Conservation (phyloP, 129 eudicot species). For the Helichrysum umbraculigerum region DNA sequence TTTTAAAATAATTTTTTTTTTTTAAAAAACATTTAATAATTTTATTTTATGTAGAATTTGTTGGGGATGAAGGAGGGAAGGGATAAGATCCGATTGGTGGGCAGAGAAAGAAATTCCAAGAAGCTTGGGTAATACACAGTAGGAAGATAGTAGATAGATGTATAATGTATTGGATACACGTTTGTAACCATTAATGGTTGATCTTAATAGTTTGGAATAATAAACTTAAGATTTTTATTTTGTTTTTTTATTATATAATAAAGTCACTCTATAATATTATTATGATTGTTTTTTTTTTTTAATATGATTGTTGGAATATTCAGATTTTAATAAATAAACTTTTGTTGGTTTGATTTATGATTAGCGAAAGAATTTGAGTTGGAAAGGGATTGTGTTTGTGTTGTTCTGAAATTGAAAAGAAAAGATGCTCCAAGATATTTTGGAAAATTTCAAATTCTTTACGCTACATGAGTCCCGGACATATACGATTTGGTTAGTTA, state of each 20-base stretch:
- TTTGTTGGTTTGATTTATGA: not conserved
- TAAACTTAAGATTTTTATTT: not conserved
- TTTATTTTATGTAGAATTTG: not conserved
- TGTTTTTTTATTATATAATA: not conserved
- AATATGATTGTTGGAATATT: not conserved
- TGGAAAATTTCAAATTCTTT: not conserved
- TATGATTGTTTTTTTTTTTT: not conserved
- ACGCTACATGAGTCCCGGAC: not conserved
- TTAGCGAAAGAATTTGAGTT: not conserved
- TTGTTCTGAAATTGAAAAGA: not conserved
- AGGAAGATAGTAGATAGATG: not conserved
- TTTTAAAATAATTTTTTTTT: too few relatives aligned
- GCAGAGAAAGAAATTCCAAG: slow-evolving; percentile 10
- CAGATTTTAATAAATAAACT: not conserved
- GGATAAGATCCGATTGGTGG: slow-evolving; percentile 24
- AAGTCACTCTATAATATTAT: not conserved
- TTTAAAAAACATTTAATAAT: too few relatives aligned
- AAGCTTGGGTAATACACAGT: slow-evolving; percentile 9
- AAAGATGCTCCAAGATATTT: not conserved
- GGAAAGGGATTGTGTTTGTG: not conserved
- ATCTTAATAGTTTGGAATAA: not conserved
- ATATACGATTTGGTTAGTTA: too few relatives aligned
- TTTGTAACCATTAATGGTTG: slow-evolving; percentile 8
- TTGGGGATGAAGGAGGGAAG: not conserved
- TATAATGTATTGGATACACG: not conserved